Percentiles rank a stretch among this genome's conserved stretches.
Conservation (phyloP, 805 yeast species). For the Candida taoyuanica region DNA sequence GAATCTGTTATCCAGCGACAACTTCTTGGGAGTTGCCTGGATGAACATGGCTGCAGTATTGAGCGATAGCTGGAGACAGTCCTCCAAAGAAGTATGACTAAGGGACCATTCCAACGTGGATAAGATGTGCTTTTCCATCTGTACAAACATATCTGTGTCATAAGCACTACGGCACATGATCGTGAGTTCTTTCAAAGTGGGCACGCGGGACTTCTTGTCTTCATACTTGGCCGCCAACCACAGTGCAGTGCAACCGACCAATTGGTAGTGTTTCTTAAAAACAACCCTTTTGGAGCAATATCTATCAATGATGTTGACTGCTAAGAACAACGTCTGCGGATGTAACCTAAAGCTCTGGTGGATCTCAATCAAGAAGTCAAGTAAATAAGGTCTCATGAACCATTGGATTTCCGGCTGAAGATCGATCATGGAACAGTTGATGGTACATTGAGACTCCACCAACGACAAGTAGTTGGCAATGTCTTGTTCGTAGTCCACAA, state of each 20-base stretch:
- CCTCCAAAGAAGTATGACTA: conserved; percentile 26
- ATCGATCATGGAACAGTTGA: conserved; percentile 52
- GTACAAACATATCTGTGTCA: conserved; percentile 57
- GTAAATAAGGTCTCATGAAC: conserved; percentile 70
- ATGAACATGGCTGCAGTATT: conserved; percentile 9
- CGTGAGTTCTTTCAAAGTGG: conserved; percentile 60
- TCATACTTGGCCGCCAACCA: conserved; percentile 83
- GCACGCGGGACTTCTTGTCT: conserved; percentile 63
- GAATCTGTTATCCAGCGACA: conserved; percentile 10
- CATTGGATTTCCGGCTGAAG: conserved; percentile 83
- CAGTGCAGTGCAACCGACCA: conserved; percentile 78
- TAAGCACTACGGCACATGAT: conserved; percentile 63
- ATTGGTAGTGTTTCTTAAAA: conserved; percentile 73
- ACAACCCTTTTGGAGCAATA: conserved; percentile 80
- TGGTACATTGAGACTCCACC: conserved; percentile 32
- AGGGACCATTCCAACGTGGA: conserved; percentile 64
- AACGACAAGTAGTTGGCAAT: conserved; percentile 35
- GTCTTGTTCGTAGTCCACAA: conserved; percentile 40
- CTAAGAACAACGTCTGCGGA: conserved; percentile 62
- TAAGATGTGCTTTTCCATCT: conserved; percentile 77
- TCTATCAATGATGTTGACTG: conserved; percentile 71
- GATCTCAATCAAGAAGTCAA: conserved; percentile 71
- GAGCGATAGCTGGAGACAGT: conserved; percentile 24
- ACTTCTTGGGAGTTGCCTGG: conserved; percentile 20
- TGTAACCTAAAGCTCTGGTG: conserved; percentile 56